phyloP scores from a whole-genome alignment of 2,329 filamentous ascomycete species.

The Myriosclerotinia curreyana region DNA sequence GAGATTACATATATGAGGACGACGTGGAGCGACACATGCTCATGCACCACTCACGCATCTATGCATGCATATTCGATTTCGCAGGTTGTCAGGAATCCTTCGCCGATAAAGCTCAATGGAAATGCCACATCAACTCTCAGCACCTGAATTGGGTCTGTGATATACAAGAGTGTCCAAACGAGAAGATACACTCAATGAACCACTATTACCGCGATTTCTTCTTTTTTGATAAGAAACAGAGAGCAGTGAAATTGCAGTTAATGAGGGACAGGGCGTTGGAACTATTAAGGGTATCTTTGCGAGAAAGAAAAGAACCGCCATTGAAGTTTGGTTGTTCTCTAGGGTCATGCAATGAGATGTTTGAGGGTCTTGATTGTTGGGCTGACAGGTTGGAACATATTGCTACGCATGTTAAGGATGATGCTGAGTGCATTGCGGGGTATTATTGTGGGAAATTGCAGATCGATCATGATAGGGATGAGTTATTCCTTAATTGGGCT shows the following conservation, averaged over 20 bases:
- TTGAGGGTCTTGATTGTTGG: background rate
- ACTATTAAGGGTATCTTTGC: background rate
- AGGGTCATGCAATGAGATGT: background rate
- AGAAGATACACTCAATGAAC: background rate
- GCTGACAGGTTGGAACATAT: conserved; percentile 2
- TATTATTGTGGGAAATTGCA: background rate
- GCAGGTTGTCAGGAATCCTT: background rate
- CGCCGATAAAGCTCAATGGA: background rate
- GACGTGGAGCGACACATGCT: conserved; percentile 1
- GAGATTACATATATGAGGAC: too few relatives aligned
- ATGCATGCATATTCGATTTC: conserved; percentile 6
- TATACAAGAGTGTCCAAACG: background rate
- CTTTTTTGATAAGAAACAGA: background rate
- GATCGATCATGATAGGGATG: background rate
- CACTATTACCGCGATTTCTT: background rate
- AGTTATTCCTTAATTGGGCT: background rate
- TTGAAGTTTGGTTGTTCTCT: conserved; percentile 1
- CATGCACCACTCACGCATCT: background rate
- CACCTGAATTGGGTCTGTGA: conserved; percentile 2
- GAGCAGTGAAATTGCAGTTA: background rate
- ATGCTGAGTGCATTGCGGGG: background rate
- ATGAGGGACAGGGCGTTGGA: background rate
- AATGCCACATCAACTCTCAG: background rate
- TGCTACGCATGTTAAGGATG: background rate
- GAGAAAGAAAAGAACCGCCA: background rate